Evolutionary conservation across 2,329 filamentous ascomycete species (phyloP).

Genomic region (Xylariaceae sp.): DNA sequence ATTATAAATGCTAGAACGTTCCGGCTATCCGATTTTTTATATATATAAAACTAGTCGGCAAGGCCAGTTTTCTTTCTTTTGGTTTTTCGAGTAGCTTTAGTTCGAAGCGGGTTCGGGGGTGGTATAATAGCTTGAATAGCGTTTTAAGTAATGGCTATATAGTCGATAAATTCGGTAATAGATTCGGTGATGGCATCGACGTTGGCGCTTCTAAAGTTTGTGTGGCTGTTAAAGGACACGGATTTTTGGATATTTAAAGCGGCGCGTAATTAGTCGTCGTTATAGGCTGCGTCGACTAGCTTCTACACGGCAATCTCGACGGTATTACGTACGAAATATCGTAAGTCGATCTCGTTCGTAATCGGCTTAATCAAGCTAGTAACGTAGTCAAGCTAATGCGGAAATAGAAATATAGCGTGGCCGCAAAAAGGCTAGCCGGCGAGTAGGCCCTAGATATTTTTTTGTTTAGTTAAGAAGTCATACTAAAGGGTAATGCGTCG

Average conservation of each 20-base stretch:
- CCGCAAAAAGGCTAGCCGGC: constrained; percentile 26
- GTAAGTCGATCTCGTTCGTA: constrained; percentile 35
- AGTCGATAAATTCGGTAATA: too few relatives aligned
- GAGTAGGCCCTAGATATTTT: constrained; percentile 33
- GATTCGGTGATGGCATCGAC: constrained; percentile 25
- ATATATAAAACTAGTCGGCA: constrained; percentile 23
- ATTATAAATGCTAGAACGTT: constrained; percentile 30
- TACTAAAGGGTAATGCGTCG: constrained; percentile 37
- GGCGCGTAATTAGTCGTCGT: constrained; percentile 27
- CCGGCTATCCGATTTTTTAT: constrained; percentile 19
- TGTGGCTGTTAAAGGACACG: constrained; percentile 38
- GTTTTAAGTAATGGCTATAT: constrained; percentile 19
- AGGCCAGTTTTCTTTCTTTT: too few relatives aligned
- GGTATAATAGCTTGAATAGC: constrained; percentile 6
- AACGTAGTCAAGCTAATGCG: constrained; percentile 35
- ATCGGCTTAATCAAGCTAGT: constrained; percentile 31
- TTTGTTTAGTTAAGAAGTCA: constrained; percentile 30
- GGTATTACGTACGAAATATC: constrained; percentile 32
- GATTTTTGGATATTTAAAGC: constrained; percentile 32
- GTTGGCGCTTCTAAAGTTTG: constrained; percentile 28
- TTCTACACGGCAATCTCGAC: constrained; percentile 37
- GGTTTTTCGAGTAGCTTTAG: neutral
- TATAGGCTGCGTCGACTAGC: constrained; percentile 29
- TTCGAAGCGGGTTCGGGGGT: neutral
- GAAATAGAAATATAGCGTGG: constrained; percentile 30